Evolutionary conservation across 371 early-diverging fungal species (phyloP).

Genomic region (Basidiobolus meristosporus): DNA sequence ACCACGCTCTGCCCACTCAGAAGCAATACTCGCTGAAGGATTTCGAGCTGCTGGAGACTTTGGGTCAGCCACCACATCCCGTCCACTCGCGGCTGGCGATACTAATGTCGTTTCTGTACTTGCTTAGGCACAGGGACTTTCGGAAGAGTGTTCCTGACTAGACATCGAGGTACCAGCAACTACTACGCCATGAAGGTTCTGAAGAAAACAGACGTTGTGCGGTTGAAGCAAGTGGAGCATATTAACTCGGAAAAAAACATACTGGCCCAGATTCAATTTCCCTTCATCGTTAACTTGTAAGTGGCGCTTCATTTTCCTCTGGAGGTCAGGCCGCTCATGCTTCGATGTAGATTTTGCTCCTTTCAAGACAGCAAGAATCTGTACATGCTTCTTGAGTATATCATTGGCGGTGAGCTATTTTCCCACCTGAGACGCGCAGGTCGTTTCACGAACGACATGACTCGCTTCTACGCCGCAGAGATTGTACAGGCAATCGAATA

Average conservation of each 20-base stretch:
- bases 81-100: too few species aligned
- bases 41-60: slow-evolving; percentile 1
- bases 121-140: slow-evolving; percentile 93
- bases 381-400: slow-evolving; percentile 94
- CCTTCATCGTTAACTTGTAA: slow-evolving; percentile 87
- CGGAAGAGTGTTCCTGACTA: slow-evolving; percentile 70
- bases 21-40: not conserved
- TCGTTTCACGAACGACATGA: slow-evolving; percentile 75
- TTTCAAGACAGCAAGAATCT: slow-evolving; percentile 80
- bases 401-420: slow-evolving; percentile 92
- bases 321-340: not conserved
- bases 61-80: too few species aligned
- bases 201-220: slow-evolving; percentile 79
- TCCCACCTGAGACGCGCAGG: slow-evolving; percentile 80
- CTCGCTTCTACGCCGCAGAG: slow-evolving; percentile 64
- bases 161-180: slow-evolving; percentile 21
- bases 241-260: slow-evolving; percentile 90
- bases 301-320: slow-evolving; percentile 5
- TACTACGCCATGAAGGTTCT: slow-evolving; percentile 91
- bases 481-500: slow-evolving; percentile 73
- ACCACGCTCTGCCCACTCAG: too few species aligned
- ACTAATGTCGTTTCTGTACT: too few species aligned
- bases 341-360: slow-evolving; percentile 16
- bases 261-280: slow-evolving; percentile 65
- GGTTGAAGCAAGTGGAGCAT: slow-evolving; percentile 90